Evolutionary conservation across 768 basidiomycete species (phyloP).

Genomic region (Tricholoma sp.): DNA sequence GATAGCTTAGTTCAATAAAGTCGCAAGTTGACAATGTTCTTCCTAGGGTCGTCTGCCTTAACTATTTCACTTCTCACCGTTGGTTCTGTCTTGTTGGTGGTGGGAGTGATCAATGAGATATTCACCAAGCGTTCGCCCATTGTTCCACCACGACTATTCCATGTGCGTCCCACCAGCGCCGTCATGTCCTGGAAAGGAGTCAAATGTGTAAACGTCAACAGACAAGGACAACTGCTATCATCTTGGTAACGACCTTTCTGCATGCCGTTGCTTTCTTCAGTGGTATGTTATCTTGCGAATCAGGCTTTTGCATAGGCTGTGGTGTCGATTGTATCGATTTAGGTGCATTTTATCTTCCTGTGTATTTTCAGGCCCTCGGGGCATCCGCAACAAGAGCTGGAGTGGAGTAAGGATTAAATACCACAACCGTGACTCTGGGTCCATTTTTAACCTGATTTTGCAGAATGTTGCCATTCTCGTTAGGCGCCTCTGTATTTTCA

Average conservation of each 20-base stretch:
- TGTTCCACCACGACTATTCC: conserved; percentile 70
- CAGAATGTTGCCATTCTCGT: conserved; percentile 73
- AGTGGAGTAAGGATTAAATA: conserved; percentile 43
- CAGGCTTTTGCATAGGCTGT: neutral
- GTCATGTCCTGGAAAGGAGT: neutral
- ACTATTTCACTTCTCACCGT: conserved; percentile 62
- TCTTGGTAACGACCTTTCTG: conserved; percentile 53
- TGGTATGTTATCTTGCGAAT: conserved; percentile 23
- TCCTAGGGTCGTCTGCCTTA: conserved; percentile 48
- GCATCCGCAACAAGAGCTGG: conserved; percentile 68
- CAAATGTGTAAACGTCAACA: conserved; percentile 14
- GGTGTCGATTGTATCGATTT: neutral
- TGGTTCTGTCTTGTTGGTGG: conserved; percentile 49
- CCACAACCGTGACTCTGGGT: neutral
- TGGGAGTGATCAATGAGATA: conserved; percentile 51
- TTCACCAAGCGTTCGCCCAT: conserved; percentile 64
- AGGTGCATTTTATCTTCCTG: conserved; percentile 64
- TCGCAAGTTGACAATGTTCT: neutral
- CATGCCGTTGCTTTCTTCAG: conserved; percentile 63
- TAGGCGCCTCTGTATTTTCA: conserved; percentile 51
- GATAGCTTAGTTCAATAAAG: neutral
- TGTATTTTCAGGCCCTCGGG: conserved; percentile 77
- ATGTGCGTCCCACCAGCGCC: conserved; percentile 31
- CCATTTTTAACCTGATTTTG: neutral
- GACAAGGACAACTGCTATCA: conserved; percentile 68